These are phyloP conservation scores for Exobasidium rhododendri DNA, from an alignment of 1,284 basidiomycete species.

Conservation along the genomic window DNA sequence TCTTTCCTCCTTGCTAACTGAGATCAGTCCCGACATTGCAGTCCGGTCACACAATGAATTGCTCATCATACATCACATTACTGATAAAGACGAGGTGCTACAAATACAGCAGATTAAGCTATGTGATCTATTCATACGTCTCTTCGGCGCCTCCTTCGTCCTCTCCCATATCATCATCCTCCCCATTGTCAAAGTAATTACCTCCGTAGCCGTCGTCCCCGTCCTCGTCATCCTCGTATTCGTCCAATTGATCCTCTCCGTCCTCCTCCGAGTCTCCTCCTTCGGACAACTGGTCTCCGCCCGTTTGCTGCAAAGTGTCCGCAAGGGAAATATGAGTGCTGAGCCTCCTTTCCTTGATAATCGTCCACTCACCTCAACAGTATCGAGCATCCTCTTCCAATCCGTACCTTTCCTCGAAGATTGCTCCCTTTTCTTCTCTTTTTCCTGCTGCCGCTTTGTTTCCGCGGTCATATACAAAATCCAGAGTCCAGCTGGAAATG, in stretches of 20 bases:
- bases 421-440: constrained; percentile 7
- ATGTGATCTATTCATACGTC: constrained; percentile 39
- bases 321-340: neutral
- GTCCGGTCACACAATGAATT: no score
- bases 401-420: neutral
- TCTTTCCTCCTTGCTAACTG: no score
- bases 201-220: constrained; percentile 51
- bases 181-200: constrained; percentile 54
- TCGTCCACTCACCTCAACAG: constrained; percentile 3
- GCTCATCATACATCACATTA: no score
- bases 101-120: no score
- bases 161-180: constrained; percentile 47
- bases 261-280: constrained; percentile 45
- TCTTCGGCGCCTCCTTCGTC: constrained; percentile 39
- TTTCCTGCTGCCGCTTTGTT: constrained; percentile 21
- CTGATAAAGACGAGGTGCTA: no score
- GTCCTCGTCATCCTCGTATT: constrained; percentile 50
- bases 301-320: constrained; percentile 11
- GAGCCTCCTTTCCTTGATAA: neutral
- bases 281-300: constrained; percentile 36
- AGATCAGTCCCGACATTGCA: no score
- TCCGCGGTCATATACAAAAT: constrained; percentile 48
- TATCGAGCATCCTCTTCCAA: constrained; percentile 12
- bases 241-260: constrained; percentile 24
- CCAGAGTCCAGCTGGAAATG: constrained; percentile 49